Evolutionary conservation across 306 rosid genomes (phyloP), one percentile per base, ranked within the genome.

Genomic region (Nissolia schottii): DNA sequence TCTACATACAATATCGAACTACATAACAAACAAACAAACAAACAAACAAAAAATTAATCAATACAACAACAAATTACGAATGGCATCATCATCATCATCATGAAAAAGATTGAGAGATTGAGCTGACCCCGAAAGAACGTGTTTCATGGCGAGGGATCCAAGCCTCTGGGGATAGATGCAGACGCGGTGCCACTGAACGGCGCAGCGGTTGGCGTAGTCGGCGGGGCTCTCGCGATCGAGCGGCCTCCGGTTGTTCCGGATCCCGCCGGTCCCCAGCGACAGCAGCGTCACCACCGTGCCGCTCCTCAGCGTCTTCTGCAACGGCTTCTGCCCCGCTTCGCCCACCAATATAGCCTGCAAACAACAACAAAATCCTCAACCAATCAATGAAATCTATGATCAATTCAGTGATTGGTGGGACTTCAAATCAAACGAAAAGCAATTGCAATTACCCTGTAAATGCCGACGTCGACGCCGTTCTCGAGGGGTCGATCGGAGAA

Each of bases 111-210:
- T 3, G 14, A 14, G 18, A 9, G 31, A 65, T 0, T 0, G 32
- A 46, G 14, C 86, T 66, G 14, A 91, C 97, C 96, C 92, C 0
- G 91, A 87, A 60, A 49, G 34, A 75, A 56, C 89, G 29, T 77
- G 79, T 69, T 86, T 74, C 87, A 78, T 35, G 49, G 73, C 79
- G 50, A 89, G 15, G 13, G 5, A 66, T 48, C 96, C 95, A 55
- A 94, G 76, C 71, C 77, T 70, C 69, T 79, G 84, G 0, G 89
- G 88, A 84, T 94, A 91, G 60, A 94, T 43, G 0, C 90, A 77
- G 43, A 94, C 91, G 25, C 99, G 87, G 68, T 94, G 99, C 99
- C 99, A 94, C 80, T 94, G 99, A 71, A 91, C 66, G 4, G 74
- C 63, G 16, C 88, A 82, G 8, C 96, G 85, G 48, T 88, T 86